A percentile compares a stretch with the other conserved stretches of the same genome.
Evolutionary conservation across 2,329 filamentous ascomycete genomes (phyloP).

Genomic region (Colletotrichum sp.): DNA sequence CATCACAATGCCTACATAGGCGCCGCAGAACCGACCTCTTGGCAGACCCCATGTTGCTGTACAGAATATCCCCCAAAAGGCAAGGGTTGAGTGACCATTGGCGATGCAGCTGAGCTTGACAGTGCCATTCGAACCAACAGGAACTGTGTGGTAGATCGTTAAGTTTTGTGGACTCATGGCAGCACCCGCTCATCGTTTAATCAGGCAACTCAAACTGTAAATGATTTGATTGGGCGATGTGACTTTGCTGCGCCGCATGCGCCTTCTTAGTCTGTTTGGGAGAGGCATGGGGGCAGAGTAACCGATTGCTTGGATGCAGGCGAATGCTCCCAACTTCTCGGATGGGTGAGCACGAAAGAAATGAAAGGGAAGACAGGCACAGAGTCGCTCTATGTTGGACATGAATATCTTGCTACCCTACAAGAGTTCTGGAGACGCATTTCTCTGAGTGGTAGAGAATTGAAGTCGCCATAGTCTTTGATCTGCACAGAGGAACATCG

Average conservation of each 20-base stretch:
- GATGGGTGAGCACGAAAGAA: background rate
- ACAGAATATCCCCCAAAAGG: background rate
- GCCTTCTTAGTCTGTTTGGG: background rate
- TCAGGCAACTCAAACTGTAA: background rate
- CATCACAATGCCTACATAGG: background rate
- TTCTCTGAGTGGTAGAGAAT: constrained; percentile 22
- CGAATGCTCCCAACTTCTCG: background rate
- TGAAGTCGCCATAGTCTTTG: constrained; percentile 48
- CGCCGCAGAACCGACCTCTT: background rate
- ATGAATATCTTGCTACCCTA: background rate
- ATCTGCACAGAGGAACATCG: constrained; percentile 53
- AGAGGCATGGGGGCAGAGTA: background rate
- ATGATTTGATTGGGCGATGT: background rate
- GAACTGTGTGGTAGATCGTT: background rate
- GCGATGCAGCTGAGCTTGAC: background rate
- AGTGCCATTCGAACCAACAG: background rate
- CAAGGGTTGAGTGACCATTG: background rate
- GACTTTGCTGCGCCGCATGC: background rate
- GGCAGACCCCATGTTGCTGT: background rate
- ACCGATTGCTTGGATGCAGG: background rate
- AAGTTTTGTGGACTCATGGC: background rate
- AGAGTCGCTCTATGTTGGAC: background rate
- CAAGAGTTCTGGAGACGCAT: background rate
- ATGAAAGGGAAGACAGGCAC: background rate
- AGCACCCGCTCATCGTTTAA: background rate